Percentiles rank a stretch among this genome's conserved stretches.
These are phyloP conservation scores for Alternaria arbusti DNA, from an alignment of 2,329 filamentous ascomycete species.

Conservation along the genomic window DNA sequence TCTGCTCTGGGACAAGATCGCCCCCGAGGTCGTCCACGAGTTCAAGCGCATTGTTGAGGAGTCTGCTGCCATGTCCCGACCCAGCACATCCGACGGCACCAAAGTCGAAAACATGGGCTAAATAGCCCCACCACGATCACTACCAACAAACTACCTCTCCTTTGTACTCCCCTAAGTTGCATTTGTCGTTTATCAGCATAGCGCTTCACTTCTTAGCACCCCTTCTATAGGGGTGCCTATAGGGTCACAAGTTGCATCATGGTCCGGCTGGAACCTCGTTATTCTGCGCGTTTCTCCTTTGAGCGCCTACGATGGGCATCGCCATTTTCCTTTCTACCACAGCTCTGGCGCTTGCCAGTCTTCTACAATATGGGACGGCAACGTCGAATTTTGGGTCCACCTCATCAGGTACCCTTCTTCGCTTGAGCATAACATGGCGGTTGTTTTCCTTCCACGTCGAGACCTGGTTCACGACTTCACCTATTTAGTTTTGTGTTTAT, in stretches of 20 bases:
- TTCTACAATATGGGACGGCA: slow-evolving; percentile 40
- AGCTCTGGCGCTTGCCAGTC: slow-evolving; percentile 26
- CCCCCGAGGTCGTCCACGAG: slow-evolving; percentile 86
- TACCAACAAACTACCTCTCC: slow-evolving; percentile 22
- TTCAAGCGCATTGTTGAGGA: slow-evolving; percentile 92
- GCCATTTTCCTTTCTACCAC: slow-evolving; percentile 31
- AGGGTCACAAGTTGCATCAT: slow-evolving; percentile 45
- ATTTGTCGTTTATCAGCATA: slow-evolving; percentile 41
- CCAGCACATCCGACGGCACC: slow-evolving; percentile 42
- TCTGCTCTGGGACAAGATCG: slow-evolving; percentile 92
- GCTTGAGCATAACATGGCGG: slow-evolving; percentile 41
- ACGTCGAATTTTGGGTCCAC: slow-evolving; percentile 35
- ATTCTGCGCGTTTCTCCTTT: slow-evolving; percentile 19
- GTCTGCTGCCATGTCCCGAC: slow-evolving; percentile 56
- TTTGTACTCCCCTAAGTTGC: slow-evolving; percentile 35
- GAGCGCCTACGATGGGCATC: slow-evolving; percentile 26
- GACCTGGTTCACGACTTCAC: slow-evolving; percentile 20
- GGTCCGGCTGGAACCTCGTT: slow-evolving; percentile 36
- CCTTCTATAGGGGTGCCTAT: slow-evolving; percentile 24
- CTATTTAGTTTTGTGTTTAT: slow-evolving; percentile 17
- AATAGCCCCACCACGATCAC: slow-evolving; percentile 11
- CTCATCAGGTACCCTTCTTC: slow-evolving; percentile 15
- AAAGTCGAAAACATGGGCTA: slow-evolving; percentile 40
- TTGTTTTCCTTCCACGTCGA: slow-evolving; percentile 29
- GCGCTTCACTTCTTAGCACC: slow-evolving; percentile 39